These are phyloP conservation scores for Bimuria novae-zelandiae DNA, from an alignment of 2,329 filamentous ascomycete genomes.

Conservation along the genomic window DNA sequence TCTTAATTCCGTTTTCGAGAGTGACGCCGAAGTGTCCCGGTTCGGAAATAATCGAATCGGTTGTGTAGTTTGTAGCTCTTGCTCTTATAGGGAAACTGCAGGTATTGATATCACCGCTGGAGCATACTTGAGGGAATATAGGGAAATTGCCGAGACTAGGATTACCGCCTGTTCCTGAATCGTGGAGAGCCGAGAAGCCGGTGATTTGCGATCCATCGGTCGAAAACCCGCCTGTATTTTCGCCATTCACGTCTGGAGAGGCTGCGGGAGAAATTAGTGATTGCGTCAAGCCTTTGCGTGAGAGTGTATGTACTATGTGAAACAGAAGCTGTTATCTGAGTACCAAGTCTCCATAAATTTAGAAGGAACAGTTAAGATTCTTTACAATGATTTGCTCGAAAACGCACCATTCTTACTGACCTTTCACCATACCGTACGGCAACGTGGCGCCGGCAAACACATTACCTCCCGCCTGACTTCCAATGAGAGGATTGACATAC, in stretches of 20 bases:
- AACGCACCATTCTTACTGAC: slow-evolving; percentile 10
- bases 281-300: slow-evolving; percentile 38
- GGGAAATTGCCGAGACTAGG: slow-evolving; percentile 76
- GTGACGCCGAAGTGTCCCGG: slow-evolving; percentile 65
- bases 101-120: slow-evolving; percentile 63
- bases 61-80: slow-evolving; percentile 56
- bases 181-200: slow-evolving; percentile 47
- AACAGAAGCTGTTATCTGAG: neutral
- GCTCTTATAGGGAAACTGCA: slow-evolving; percentile 59
- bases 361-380: too few species aligned
- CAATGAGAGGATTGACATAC: slow-evolving; percentile 52
- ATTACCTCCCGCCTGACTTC: slow-evolving; percentile 51
- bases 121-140: slow-evolving; percentile 70
- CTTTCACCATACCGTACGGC: slow-evolving; percentile 54
- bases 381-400: neutral
- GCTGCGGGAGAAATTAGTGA: slow-evolving; percentile 54
- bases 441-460: slow-evolving; percentile 54
- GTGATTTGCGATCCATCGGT: slow-evolving; percentile 50
- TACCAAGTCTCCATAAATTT: too few species aligned
- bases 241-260: slow-evolving; percentile 54
- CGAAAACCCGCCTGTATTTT: slow-evolving; percentile 62
- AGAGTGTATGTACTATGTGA: neutral
- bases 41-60: slow-evolving; percentile 57
- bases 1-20: slow-evolving; percentile 59
- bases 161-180: slow-evolving; percentile 45